Conservation (phyloP, 495 filamentous ascomycete genomes). For the Hypoxylon fuscum region DNA sequence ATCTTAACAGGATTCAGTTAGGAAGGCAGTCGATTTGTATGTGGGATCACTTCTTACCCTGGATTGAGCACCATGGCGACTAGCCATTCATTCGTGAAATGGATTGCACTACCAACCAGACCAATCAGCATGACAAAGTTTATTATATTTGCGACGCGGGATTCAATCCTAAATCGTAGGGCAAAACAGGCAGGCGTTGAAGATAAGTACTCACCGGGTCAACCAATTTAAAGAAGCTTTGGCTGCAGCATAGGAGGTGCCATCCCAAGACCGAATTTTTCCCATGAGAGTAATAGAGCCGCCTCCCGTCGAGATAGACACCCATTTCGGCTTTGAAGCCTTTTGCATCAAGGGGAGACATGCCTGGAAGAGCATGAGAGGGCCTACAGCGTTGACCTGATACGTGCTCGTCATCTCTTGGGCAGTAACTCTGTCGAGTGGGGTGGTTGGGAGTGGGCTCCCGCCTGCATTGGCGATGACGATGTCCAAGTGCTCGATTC, state of each 20-base stretch:
- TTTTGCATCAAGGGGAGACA: constrained; percentile 47
- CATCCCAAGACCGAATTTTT: constrained; percentile 23
- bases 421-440: constrained; percentile 35
- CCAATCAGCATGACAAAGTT: neutral
- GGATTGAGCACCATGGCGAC: neutral
- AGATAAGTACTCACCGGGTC: neutral
- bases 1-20: constrained; percentile 4
- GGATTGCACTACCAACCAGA: constrained; percentile 1
- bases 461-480: constrained; percentile 60
- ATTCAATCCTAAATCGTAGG: neutral
- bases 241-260: constrained; percentile 25
- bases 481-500: constrained; percentile 55
- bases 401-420: constrained; percentile 46
- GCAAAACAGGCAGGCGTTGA: neutral
- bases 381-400: constrained; percentile 51
- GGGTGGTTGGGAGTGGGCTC: constrained; percentile 25
- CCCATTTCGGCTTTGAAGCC: constrained; percentile 45
- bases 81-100: constrained; percentile 2
- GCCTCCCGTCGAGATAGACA: constrained; percentile 47
- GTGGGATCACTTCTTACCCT: constrained; percentile 3
- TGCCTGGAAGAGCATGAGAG: constrained; percentile 57
- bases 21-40: neutral
- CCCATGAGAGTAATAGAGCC: constrained; percentile 44
- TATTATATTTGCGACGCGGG: neutral
- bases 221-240: constrained; percentile 3